phyloP scores from a whole-genome alignment of 2,329 filamentous ascomycete genomes.

The Scortechinia acanthostroma region DNA sequence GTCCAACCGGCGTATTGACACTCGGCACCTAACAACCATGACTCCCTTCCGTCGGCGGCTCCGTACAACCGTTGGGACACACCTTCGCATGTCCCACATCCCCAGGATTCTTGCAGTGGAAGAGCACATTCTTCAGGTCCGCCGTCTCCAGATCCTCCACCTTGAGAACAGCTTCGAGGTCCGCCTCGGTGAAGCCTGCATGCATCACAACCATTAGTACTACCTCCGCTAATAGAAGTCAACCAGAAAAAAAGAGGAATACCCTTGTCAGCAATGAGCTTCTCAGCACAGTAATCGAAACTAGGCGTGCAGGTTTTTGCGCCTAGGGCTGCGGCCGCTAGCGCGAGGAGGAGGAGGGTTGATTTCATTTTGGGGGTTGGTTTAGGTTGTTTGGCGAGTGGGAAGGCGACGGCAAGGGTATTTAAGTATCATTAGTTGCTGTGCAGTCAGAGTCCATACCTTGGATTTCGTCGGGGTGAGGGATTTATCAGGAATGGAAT shows the following conservation, averaged over 20 bases:
- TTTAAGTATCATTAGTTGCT: no score
- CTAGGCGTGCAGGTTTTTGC: constrained; percentile 20
- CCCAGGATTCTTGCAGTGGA: constrained; percentile 22
- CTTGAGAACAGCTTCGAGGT: constrained; percentile 10
- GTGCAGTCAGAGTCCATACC: no score
- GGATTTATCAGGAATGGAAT: no score
- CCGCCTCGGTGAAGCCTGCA: constrained; percentile 2
- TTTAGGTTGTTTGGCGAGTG: no score
- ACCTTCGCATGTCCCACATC: constrained; percentile 18
- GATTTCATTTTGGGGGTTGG: background rate
- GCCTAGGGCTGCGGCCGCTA: background rate
- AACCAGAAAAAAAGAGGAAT: no score
- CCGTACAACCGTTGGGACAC: constrained; percentile 15
- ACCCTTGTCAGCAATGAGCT: constrained; percentile 17
- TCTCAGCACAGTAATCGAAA: constrained; percentile 20
- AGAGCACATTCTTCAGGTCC: constrained; percentile 16
- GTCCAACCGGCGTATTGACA: no score
- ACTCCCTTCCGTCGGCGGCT: constrained; percentile 3
- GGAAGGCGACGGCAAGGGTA: no score
- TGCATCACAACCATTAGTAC: no score
- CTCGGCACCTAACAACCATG: no score
- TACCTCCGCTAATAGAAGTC: no score
- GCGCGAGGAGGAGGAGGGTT: background rate
- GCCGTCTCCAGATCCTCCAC: constrained; percentile 14
- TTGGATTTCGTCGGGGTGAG: no score